These are phyloP conservation scores for Epichloe gansuensis DNA, from an alignment of 2,329 filamentous ascomycete species.

Conservation along the genomic window DNA sequence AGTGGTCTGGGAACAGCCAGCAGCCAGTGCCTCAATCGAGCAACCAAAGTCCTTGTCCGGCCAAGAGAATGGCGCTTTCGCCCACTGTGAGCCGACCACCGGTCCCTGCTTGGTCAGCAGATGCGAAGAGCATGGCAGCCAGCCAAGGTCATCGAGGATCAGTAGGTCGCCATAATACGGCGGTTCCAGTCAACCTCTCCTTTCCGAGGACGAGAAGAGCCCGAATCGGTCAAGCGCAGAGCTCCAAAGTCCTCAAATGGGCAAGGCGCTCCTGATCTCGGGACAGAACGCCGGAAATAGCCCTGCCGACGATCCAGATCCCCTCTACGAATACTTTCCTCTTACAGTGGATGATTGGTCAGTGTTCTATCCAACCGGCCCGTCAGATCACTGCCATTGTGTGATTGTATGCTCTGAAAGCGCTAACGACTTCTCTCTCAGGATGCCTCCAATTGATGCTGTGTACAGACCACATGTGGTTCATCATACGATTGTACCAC, in stretches of 20 bases:
- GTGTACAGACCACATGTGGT: conserved; percentile 88
- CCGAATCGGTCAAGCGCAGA: conserved; percentile 39
- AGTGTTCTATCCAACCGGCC: conserved; percentile 8
- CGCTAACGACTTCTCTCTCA: conserved; percentile 12
- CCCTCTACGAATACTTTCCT: conserved; percentile 91
- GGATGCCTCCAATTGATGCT: conserved; percentile 80
- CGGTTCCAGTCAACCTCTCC: conserved; percentile 39
- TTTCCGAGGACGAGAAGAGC: conserved; percentile 49
- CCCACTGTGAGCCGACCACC: conserved; percentile 39
- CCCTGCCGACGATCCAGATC: conserved; percentile 64
- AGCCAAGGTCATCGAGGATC: conserved; percentile 13
- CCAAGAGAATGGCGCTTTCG: conserved; percentile 41
- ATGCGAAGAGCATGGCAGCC: conserved; percentile 16
- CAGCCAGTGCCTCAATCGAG: conserved; percentile 24
- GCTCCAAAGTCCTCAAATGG: conserved; percentile 37
- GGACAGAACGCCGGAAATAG: conserved; percentile 38
- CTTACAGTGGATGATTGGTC: conserved; percentile 80
- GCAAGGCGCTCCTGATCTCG: conserved; percentile 24
- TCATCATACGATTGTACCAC: conserved; percentile 67
- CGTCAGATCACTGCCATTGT: not conserved
- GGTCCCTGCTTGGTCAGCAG: conserved; percentile 37
- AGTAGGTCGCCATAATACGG: conserved; percentile 16
- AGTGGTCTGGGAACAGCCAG: conserved; percentile 30
- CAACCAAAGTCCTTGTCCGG: conserved; percentile 30
- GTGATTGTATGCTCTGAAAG: not conserved